These are phyloP conservation scores for Metarhizium anisopliae DNA, from an alignment of 2,329 filamentous ascomycete species.

Conservation along the genomic window DNA sequence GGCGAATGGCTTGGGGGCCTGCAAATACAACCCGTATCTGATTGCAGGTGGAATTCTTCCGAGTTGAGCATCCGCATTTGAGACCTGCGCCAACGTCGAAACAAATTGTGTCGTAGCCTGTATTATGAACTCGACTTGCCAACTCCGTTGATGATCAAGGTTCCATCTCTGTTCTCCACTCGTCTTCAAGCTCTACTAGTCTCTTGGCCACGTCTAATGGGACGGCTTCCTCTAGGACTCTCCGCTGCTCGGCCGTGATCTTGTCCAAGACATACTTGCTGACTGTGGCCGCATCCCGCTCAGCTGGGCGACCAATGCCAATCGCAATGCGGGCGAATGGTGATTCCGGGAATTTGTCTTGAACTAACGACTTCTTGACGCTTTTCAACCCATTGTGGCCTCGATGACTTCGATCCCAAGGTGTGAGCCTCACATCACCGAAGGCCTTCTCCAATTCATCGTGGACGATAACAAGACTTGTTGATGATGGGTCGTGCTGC, in stretches of 20 bases:
- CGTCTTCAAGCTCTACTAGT: conserved; percentile 35
- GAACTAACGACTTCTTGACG: conserved; percentile 41
- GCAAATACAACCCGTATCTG: neutral
- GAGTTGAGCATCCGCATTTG: neutral
- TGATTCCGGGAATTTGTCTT: conserved; percentile 28
- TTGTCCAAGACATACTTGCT: conserved; percentile 68
- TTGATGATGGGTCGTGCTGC: conserved; percentile 21
- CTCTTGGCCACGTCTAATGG: conserved; percentile 42
- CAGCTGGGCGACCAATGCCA: conserved; percentile 77
- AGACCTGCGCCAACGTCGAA: neutral
- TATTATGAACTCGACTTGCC: neutral
- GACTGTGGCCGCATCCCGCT: conserved; percentile 58
- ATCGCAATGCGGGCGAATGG: conserved; percentile 58
- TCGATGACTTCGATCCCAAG: conserved; percentile 53
- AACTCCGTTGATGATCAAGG: neutral
- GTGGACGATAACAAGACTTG: conserved; percentile 67
- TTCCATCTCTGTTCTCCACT: conserved; percentile 23
- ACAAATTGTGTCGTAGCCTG: neutral
- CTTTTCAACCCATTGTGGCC: conserved; percentile 73
- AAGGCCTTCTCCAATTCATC: conserved; percentile 74
- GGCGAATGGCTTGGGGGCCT: neutral
- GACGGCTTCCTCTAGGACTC: conserved; percentile 40
- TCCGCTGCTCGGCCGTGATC: conserved; percentile 46
- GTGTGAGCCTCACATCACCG: conserved; percentile 56
- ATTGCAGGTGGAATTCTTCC: neutral